Conservation (phyloP, 208 protist genomes). For the Porcisia hertigi region DNA sequence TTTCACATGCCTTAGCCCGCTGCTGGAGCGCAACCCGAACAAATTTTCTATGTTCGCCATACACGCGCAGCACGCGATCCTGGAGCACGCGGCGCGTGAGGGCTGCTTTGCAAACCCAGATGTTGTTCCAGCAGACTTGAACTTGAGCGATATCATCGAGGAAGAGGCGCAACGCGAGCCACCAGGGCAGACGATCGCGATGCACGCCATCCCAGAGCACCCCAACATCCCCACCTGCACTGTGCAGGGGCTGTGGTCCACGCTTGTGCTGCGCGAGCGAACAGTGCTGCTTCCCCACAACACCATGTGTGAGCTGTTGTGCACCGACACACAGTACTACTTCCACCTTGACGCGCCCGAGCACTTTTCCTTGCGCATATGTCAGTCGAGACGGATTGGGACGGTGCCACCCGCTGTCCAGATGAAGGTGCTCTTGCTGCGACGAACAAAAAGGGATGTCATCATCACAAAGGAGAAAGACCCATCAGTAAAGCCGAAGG, state of each 20-base stretch:
- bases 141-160: not conserved
- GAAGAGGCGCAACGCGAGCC: constrained; percentile 8
- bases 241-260: constrained; percentile 10
- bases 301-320: not conserved
- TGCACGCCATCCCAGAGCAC: constrained; percentile 19
- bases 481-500: not conserved
- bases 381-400: not conserved
- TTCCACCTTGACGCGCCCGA: constrained; percentile 46
- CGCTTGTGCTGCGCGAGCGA: not conserved
- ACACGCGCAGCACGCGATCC: constrained; percentile 12
- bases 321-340: constrained; percentile 42
- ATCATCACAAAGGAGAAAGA: not conserved
- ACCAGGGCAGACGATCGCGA: constrained; percentile 5
- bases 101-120: constrained; percentile 4
- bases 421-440: constrained; percentile 23
- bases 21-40: constrained; percentile 11
- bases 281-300: not conserved
- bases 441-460: not conserved
- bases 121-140: not conserved
- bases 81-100: constrained; percentile 6
- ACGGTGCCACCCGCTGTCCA: not conserved
- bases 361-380: constrained; percentile 37
- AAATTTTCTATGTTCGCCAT: not conserved
- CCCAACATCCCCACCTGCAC: constrained; percentile 15
- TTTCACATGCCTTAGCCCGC: constrained; percentile 54